A percentile compares a stretch with the other conserved stretches of the same genome.
Conservation (phyloP, 257 asterid genomes). For the Catharanthus roseus region DNA sequence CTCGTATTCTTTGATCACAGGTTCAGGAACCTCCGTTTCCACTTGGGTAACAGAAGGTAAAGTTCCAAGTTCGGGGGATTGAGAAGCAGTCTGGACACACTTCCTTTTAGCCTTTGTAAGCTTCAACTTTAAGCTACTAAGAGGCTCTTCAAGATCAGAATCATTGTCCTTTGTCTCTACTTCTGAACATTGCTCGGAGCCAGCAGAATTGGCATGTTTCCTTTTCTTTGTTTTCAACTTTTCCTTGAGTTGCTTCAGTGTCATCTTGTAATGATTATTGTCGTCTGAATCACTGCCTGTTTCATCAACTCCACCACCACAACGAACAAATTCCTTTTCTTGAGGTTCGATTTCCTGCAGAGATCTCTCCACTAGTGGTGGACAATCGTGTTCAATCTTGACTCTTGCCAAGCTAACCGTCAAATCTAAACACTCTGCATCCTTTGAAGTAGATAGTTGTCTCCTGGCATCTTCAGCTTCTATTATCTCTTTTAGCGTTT, state of each 20-base stretch:
- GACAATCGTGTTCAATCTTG: constrained; percentile 23
- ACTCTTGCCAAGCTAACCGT: constrained; percentile 9
- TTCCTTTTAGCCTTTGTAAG: constrained; percentile 41
- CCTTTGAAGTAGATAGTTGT: constrained; percentile 8
- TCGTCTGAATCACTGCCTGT: constrained; percentile 6
- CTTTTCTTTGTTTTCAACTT: constrained; percentile 52
- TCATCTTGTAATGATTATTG: constrained; percentile 28
- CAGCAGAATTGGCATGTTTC: constrained; percentile 21
- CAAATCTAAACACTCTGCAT: constrained; percentile 8
- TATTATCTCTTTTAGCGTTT: constrained; percentile 42
- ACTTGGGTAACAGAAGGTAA: constrained; percentile 21
- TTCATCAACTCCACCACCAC: constrained; percentile 23
- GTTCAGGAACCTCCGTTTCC: constrained; percentile 44
- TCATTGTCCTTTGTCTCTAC: constrained; percentile 38
- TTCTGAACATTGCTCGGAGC: constrained; percentile 15
- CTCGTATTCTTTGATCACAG: constrained; percentile 25
- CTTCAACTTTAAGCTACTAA: constrained; percentile 43
- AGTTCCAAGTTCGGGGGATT: constrained; percentile 19
- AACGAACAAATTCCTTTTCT: constrained; percentile 16
- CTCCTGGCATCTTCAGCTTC: constrained; percentile 32
- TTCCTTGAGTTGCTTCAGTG: constrained; percentile 55
- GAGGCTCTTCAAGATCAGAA: constrained; percentile 53
- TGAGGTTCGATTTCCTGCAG: constrained; percentile 27
- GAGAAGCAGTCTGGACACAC: constrained; percentile 13
- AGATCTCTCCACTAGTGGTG: constrained; percentile 34